Evolutionary conservation across 495 filamentous ascomycete species (phyloP).

Genomic region (Penicillium lividum): DNA sequence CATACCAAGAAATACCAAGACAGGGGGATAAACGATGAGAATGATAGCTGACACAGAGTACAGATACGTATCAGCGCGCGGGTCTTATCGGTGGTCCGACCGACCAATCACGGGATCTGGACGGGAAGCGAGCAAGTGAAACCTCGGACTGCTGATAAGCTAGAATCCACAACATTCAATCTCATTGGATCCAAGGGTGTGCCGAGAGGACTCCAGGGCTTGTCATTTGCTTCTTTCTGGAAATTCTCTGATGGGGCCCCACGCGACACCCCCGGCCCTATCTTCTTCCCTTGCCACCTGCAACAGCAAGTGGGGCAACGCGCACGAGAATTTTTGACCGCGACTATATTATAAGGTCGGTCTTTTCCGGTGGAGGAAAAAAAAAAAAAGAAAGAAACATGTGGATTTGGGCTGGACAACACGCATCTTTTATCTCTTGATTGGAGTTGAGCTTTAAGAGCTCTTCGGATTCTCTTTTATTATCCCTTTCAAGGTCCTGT

Average conservation of each 20-base stretch:
- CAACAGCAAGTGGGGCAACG: slow-evolving; percentile 18
- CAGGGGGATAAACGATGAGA: neutral
- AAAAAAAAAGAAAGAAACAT: slow-evolving; percentile 27
- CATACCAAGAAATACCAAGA: neutral
- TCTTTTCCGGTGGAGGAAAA: slow-evolving; percentile 18
- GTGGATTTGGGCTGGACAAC: slow-evolving; percentile 20
- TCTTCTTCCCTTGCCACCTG: slow-evolving; percentile 21
- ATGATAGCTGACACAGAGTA: slow-evolving; percentile 9
- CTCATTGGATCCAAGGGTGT: neutral
- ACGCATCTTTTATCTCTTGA: slow-evolving; percentile 13
- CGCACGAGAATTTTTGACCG: slow-evolving; percentile 21
- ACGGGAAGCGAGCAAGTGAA: slow-evolving; percentile 21
- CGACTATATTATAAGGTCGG: slow-evolving; percentile 25
- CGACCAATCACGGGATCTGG: slow-evolving; percentile 2
- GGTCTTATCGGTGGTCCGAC: slow-evolving; percentile 17
- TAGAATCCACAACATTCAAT: neutral
- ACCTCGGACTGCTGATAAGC: slow-evolving; percentile 26
- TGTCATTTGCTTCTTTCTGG: slow-evolving; percentile 30
- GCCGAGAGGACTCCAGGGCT: slow-evolving; percentile 13
- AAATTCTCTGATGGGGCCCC: slow-evolving; percentile 14
- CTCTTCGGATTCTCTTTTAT: slow-evolving; percentile 7
- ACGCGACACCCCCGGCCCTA: slow-evolving; percentile 21
- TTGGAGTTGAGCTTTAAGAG: slow-evolving; percentile 20
- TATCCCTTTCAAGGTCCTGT: neutral
- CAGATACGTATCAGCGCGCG: slow-evolving; percentile 14